Percentiles rank a stretch among this genome's conserved stretches.
phyloP scores from a whole-genome alignment of 345 rosid genomes.

The Syzygium grande region DNA sequence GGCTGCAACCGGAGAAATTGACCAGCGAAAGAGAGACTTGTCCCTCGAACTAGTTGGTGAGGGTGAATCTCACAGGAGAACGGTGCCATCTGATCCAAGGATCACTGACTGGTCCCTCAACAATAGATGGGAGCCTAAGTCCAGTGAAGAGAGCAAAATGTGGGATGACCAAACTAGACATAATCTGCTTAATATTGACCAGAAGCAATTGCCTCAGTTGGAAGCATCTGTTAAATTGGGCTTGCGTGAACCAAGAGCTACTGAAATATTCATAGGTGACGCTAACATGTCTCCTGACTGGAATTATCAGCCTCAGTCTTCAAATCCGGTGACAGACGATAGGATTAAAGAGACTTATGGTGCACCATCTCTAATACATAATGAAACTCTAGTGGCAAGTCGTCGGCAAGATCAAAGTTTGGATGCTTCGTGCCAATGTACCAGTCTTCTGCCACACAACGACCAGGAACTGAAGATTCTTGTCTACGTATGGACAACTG shows the following conservation, averaged over 20 bases:
- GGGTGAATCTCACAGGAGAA: not conserved
- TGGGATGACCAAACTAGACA: conserved; percentile 11
- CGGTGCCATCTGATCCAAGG: conserved; percentile 18
- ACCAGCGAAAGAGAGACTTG: conserved; percentile 15
- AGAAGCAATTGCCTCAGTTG: not conserved
- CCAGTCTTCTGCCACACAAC: not conserved
- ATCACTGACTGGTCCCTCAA: conserved; percentile 22
- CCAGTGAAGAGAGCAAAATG: conserved; percentile 10
- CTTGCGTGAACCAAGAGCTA: conserved; percentile 14
- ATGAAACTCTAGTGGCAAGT: not conserved
- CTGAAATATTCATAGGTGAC: conserved; percentile 46
- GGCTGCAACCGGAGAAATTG: conserved; percentile 20
- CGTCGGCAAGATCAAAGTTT: not conserved
- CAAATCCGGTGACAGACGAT: conserved; percentile 30
- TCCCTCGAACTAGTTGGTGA: conserved; percentile 2
- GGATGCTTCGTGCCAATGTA: not conserved
- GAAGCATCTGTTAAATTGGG: conserved; percentile 1
- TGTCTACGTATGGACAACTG: not conserved
- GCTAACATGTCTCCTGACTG: conserved; percentile 89
- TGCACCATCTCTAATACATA: not conserved
- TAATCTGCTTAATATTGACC: not conserved
- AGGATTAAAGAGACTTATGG: not conserved
- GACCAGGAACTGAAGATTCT: not conserved
- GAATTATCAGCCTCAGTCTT: conserved; percentile 38
- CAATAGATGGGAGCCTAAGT: conserved; percentile 21